Evolutionary conservation across 148 eudicot genomes (phyloP), one percentile per base, ranked within the genome.

Genomic region (Simmondsia chinensis): DNA sequence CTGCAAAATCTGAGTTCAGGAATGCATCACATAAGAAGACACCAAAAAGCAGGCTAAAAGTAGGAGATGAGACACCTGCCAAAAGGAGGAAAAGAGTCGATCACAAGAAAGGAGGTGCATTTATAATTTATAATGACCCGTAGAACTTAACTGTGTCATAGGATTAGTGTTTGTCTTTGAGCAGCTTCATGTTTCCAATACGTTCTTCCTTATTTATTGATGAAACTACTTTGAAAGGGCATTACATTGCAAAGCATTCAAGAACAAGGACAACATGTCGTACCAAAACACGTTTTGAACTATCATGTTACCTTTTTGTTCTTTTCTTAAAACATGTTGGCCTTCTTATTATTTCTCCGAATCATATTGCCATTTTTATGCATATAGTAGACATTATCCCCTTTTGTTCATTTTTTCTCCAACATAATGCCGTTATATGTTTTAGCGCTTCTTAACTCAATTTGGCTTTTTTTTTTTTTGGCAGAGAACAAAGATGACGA

Each of bases 31-130:
- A 37, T 43, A 59, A 46, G 20, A 67, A 68, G 43, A 57, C 63
- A 43, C 30, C 64, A 5, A 60, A 20, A 11, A 67, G 66, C 41
- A 58, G 32, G 34, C 47, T 33, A 22, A 68, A 65, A 50, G 65
- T 22, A 28, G 45, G 52, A 29, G 54, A 65, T 42, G 56, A 19
- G 27, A 62, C 57, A 1, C 65, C 77, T 30, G 48, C 37, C 41
- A 70, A 64, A 59, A 80, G 79, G 69, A 70, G 67, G 54, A 75
- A 65, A 64, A 49, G 35, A 9, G 35, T 29, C 27, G 48, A 62
- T 50, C 23, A 5, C 34, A 63, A 49, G 28, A 51, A 56, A 46
- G 52, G 30, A 29, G 75, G 74, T 72, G 15, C 31, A 41, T 53
- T 2, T 15, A 23, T 20, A 14, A 39, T 11, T 31, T 10, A 9